These are phyloP conservation scores for Pelargonium australe DNA, from an alignment of 441 rosid species.

Conservation along the genomic window DNA sequence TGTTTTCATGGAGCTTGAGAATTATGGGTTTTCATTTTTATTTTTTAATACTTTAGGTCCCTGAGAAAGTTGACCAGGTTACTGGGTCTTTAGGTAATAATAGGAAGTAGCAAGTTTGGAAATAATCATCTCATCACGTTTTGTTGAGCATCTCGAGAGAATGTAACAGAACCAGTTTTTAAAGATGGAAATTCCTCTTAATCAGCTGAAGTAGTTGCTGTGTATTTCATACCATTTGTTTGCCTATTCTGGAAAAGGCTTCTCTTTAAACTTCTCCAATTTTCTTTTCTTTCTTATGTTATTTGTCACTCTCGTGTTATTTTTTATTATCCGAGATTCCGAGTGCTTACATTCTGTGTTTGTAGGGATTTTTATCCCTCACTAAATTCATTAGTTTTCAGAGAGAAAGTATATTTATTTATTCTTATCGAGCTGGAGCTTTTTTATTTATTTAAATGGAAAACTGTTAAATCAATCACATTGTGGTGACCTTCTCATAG, in stretches of 20 bases:
- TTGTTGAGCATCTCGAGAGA: neutral
- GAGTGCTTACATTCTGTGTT: neutral
- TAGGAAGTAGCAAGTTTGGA: neutral
- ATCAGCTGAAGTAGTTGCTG: neutral
- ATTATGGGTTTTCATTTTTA: neutral
- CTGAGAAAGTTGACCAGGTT: neutral
- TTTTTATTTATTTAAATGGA: neutral
- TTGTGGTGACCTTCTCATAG: conserved; percentile 7
- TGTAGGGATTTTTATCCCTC: neutral
- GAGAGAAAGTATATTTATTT: neutral
- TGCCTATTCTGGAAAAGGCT: conserved; percentile 1
- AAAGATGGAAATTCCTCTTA: neutral
- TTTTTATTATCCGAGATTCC: no score
- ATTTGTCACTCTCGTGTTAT: neutral
- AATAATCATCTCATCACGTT: neutral
- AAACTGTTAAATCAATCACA: neutral
- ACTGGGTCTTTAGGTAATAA: neutral
- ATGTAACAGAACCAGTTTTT: neutral
- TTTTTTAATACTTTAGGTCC: neutral
- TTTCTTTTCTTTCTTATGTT: neutral
- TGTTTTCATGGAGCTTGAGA: neutral
- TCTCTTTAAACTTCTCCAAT: neutral
- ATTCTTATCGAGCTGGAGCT: neutral
- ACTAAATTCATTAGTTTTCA: neutral
- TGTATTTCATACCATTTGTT: neutral